phyloP scores from a whole-genome alignment of 306 rosid species.

The Chamaecrista fasciculata region DNA sequence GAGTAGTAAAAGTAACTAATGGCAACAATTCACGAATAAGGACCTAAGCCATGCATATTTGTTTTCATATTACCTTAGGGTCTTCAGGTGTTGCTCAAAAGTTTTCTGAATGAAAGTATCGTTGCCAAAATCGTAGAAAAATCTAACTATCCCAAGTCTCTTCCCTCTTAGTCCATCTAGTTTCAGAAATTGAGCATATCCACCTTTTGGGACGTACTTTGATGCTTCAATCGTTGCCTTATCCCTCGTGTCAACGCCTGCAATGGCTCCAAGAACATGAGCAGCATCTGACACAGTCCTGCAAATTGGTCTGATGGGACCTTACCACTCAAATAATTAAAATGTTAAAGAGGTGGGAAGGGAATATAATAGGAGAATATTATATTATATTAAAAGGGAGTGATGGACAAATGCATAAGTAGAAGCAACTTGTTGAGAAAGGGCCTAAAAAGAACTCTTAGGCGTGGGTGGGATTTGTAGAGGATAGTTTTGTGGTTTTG shows the following conservation, averaged over 20 bases:
- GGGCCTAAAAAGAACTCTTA: too few relatives aligned
- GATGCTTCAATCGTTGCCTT: slow-evolving; percentile 44
- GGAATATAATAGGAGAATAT: too few relatives aligned
- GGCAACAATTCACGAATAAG: background rate
- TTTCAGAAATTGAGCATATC: slow-evolving; percentile 54
- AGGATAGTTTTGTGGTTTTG: too few relatives aligned
- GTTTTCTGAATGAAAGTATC: slow-evolving; percentile 27
- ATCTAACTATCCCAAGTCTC: slow-evolving; percentile 55
- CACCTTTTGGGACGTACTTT: slow-evolving; percentile 49
- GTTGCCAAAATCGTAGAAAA: slow-evolving; percentile 25
- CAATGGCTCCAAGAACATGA: slow-evolving; percentile 58
- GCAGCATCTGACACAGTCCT: slow-evolving; percentile 71
- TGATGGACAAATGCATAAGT: too few relatives aligned
- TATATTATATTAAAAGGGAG: too few relatives aligned
- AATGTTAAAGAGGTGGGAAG: too few relatives aligned
- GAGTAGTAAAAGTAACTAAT: background rate
- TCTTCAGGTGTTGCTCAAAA: slow-evolving; percentile 38
- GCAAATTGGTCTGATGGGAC: slow-evolving; percentile 60
- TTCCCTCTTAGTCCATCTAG: slow-evolving; percentile 54
- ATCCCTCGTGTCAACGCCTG: slow-evolving; percentile 43
- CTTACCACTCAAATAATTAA: too few relatives aligned
- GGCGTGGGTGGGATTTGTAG: too few relatives aligned
- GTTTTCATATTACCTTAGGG: slow-evolving; percentile 54
- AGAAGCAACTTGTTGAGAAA: too few relatives aligned
- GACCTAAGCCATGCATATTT: background rate